Evolutionary conservation across 257 asterid species (phyloP).

Genomic region (Pogostemon cablin): DNA sequence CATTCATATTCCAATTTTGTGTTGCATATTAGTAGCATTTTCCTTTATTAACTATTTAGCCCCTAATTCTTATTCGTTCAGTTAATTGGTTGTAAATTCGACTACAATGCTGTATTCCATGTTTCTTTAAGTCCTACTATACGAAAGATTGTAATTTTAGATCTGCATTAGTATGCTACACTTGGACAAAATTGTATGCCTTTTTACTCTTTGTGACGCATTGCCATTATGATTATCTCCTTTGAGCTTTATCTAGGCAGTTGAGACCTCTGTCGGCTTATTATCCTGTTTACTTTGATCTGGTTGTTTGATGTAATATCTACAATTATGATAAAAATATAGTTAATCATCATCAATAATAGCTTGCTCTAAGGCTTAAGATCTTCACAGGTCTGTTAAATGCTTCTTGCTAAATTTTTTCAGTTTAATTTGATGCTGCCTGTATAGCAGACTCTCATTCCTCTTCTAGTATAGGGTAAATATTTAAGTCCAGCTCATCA

Average conservation of each 20-base stretch:
- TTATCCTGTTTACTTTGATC: slow-evolving; percentile 12
- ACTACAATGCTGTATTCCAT: slow-evolving; percentile 4
- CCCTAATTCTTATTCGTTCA: slow-evolving; percentile 16
- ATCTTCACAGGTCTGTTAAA: slow-evolving; percentile 7
- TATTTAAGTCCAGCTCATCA: not conserved
- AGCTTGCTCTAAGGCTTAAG: slow-evolving; percentile 9
- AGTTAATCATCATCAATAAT: not conserved
- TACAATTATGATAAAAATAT: not conserved
- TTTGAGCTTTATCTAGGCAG: not conserved
- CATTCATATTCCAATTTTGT: not conserved
- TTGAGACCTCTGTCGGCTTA: slow-evolving; percentile 6
- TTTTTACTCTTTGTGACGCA: not conserved
- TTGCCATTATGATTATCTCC: slow-evolving; percentile 13
- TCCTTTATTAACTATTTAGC: not conserved
- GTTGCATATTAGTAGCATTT: not conserved
- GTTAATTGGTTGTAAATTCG: slow-evolving; percentile 5
- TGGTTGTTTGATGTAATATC: slow-evolving; percentile 8
- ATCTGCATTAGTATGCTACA: slow-evolving; percentile 18
- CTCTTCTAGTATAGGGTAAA: not conserved
- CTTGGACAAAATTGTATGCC: slow-evolving; percentile 3
- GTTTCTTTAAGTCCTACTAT: slow-evolving; percentile 10
- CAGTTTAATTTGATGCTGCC: not conserved
- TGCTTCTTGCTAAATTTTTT: not conserved
- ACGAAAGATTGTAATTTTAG: not conserved
- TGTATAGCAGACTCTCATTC: slow-evolving; percentile 9